Percentiles rank a stretch among this genome's conserved stretches.
These are phyloP conservation scores for Fusarium compactum DNA, from an alignment of 2,329 filamentous ascomycete species.

Conservation along the genomic window DNA sequence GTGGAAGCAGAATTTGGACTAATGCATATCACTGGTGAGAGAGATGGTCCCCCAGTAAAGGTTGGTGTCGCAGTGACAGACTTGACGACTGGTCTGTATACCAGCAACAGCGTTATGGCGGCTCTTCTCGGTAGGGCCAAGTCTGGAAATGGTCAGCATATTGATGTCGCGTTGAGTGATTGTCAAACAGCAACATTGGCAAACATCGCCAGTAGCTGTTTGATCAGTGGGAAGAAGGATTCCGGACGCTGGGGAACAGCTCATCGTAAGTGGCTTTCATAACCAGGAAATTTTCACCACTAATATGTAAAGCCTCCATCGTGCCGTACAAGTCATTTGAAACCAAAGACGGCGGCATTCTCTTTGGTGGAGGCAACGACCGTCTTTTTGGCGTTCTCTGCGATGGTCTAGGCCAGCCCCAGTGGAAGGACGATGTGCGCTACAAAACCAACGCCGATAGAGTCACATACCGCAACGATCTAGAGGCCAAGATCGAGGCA, in stretches of 20 bases:
- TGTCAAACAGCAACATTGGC: slow-evolving; percentile 93
- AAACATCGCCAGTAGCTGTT: slow-evolving; percentile 93
- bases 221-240: slow-evolving; percentile 90
- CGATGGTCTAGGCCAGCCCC: slow-evolving; percentile 66
- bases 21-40: slow-evolving; percentile 96
- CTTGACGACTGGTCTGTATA: slow-evolving; percentile 93
- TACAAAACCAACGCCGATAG: slow-evolving; percentile 72
- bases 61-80: slow-evolving; percentile 98
- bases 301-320: slow-evolving; percentile 77
- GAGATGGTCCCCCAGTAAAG: slow-evolving; percentile 93
- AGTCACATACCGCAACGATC: slow-evolving; percentile 77
- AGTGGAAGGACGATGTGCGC: slow-evolving; percentile 70
- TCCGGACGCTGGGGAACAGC: slow-evolving; percentile 95
- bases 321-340: slow-evolving; percentile 92
- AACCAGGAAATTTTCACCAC: background rate
- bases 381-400: slow-evolving; percentile 75
- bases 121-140: slow-evolving; percentile 81
- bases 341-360: slow-evolving; percentile 76
- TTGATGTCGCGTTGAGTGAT: slow-evolving; percentile 91
- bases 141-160: slow-evolving; percentile 87
- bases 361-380: slow-evolving; percentile 80
- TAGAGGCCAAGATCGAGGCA: slow-evolving; percentile 83
- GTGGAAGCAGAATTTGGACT: slow-evolving; percentile 97
- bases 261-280: slow-evolving; percentile 73
- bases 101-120: slow-evolving; percentile 95